Conservation (phyloP, 1,284 basidiomycete species). For the Fomitopsis betulina region DNA sequence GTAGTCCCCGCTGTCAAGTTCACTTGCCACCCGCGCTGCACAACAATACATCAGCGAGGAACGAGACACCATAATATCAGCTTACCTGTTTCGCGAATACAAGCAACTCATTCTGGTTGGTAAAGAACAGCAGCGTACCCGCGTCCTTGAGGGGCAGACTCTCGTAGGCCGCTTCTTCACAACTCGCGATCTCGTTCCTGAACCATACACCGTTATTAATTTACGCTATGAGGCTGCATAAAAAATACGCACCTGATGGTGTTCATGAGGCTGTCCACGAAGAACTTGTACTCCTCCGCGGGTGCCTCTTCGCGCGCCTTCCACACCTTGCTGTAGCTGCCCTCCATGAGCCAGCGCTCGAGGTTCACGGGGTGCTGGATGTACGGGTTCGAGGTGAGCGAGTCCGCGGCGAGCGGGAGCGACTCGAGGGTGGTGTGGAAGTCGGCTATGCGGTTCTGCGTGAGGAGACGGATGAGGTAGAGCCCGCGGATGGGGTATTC, state of each 20-base stretch:
- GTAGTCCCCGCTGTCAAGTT: conserved; percentile 57
- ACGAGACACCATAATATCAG: conserved; percentile 1
- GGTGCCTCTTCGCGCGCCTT: conserved; percentile 87
- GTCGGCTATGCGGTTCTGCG: conserved; percentile 94
- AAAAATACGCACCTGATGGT: conserved; percentile 66
- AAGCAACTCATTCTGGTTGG: conserved; percentile 70
- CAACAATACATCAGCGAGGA: conserved; percentile 2
- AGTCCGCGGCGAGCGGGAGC: conserved; percentile 73
- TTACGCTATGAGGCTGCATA: background rate
- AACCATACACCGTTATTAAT: background rate
- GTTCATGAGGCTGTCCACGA: conserved; percentile 88
- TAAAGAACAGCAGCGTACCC: conserved; percentile 85
- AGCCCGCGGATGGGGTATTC: conserved; percentile 90
- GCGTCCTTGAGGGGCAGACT: conserved; percentile 86
- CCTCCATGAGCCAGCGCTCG: conserved; percentile 99
- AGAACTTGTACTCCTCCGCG: conserved; percentile 85
- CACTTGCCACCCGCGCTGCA: conserved; percentile 70
- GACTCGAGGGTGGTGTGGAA: conserved; percentile 99
- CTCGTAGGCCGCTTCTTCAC: conserved; percentile 88
- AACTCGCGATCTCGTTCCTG: conserved; percentile 91
- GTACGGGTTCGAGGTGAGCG: conserved; percentile 71
- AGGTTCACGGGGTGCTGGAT: conserved; percentile 86
- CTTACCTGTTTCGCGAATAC: conserved; percentile 73
- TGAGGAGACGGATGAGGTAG: conserved; percentile 90
- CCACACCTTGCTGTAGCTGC: conserved; percentile 98